phyloP scores from a whole-genome alignment of 2,329 filamentous ascomycete genomes.

The Aspergillus glaucus region DNA sequence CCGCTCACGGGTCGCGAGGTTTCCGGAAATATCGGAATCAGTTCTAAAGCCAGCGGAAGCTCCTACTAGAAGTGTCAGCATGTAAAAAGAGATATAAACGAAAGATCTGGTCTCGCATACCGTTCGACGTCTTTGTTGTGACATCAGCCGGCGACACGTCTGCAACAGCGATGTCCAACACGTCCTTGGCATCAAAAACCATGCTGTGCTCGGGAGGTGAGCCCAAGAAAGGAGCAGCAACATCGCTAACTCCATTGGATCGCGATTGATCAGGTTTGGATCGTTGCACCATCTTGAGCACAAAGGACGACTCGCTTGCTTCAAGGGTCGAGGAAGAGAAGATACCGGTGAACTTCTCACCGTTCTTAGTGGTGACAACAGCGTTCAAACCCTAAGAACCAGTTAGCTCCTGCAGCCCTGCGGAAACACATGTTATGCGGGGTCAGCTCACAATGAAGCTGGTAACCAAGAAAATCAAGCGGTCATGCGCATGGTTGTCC shows the following conservation, averaged over 20 bases:
- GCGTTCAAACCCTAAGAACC: constrained; percentile 47
- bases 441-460: constrained; percentile 50
- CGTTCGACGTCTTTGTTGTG: constrained; percentile 50
- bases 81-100: neutral
- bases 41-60: constrained; percentile 69
- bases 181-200: constrained; percentile 57
- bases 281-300: constrained; percentile 61
- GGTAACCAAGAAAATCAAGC: constrained; percentile 53
- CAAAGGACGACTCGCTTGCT: constrained; percentile 47
- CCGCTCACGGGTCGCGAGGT: constrained; percentile 63
- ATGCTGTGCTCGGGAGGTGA: constrained; percentile 45
- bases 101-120: constrained; percentile 34
- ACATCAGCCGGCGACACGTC: constrained; percentile 50
- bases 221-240: constrained; percentile 36
- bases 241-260: constrained; percentile 38
- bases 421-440: neutral
- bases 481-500: constrained; percentile 55
- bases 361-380: constrained; percentile 53
- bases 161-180: constrained; percentile 50
- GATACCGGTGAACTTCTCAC: constrained; percentile 56
- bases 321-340: constrained; percentile 53
- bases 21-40: constrained; percentile 79
- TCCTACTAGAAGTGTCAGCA: constrained; percentile 43
- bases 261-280: constrained; percentile 30
- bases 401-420: constrained; percentile 11